Percentiles rank a stretch among this genome's conserved stretches.
These are phyloP conservation scores for Hura crepitans DNA, from an alignment of 441 rosid species.

Conservation along the genomic window DNA sequence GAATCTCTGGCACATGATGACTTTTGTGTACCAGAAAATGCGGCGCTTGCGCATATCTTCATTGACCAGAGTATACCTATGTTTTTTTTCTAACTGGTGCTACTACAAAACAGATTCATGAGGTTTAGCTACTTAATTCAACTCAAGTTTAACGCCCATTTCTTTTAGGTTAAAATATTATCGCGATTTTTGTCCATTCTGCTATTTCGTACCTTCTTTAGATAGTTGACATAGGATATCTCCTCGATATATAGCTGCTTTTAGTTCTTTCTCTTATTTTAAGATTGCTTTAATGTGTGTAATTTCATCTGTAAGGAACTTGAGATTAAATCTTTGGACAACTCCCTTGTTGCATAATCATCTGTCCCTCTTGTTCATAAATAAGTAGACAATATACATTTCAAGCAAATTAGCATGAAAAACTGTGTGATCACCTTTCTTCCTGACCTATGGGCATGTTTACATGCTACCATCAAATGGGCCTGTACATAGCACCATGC, in stretches of 20 bases:
- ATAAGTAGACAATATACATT: neutral
- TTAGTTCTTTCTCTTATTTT: neutral
- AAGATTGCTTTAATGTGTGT: neutral
- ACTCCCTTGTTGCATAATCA: neutral
- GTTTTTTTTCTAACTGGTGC: neutral
- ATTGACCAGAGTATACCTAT: neutral
- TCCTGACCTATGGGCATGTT: neutral
- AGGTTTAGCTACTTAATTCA: neutral
- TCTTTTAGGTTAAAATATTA: neutral
- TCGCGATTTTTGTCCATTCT: neutral
- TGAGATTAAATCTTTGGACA: neutral
- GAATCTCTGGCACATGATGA: neutral
- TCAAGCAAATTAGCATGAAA: neutral
- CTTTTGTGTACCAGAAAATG: neutral
- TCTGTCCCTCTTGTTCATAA: neutral
- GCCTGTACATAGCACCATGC: neutral
- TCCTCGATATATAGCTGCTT: neutral
- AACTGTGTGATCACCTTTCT: no score
- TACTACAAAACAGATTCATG: no score
- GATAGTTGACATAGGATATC: neutral
- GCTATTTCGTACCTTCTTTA: constrained; percentile 1
- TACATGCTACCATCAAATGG: neutral
- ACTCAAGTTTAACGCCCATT: neutral
- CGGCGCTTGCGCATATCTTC: neutral
- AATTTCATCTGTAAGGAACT: neutral